Base-by-base conservation (phyloP, 441 rosid genomes). In the Daphne laureola region DNA sequence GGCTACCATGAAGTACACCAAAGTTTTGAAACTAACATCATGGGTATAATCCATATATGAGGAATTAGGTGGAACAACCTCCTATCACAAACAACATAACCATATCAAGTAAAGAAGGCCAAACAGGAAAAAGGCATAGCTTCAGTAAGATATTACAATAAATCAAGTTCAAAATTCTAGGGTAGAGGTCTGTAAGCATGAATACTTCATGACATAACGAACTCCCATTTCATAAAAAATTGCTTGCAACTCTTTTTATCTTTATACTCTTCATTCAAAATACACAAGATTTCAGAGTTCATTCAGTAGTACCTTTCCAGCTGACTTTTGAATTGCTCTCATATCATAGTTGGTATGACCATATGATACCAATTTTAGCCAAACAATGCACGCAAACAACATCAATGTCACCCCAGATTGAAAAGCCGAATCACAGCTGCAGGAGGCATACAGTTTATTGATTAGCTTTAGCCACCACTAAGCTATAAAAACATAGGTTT, bases 1-100 rank as follows among this genome's bases (percentile, higher is more conserved):
- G 55, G 99, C 96, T 53, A 88, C 78, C 96, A 90, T 94, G 72
- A 94, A 90, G 73, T 94, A 94, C 17, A 59, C 83, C 90, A 94
- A 86, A 71, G 83, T 81, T 83, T 81, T 81, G 67, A 90, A 81
- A 77, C 66, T 74, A 59, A 72, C 87, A 51, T 73, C 70, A 55
- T 69, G 66, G 46, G 73, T 49, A 67, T 56, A 66, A 55, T 72
- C 94, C 44, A 53, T 69, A 70, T 61, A 59, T 21, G 53, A 44
- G 63, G 72, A 58, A 67, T 55, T 52, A 18, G 74, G 47, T 16
- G 46, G 36, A 17, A 38, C 67, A 57, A 58, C 75, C 47, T 70
- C 85, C 96, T 94, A 57, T 53, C 35, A 75, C 46, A 23, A 76
- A 51, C 13, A 69, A 73, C 27, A 75, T 17, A 31, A 63, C 21